Evolutionary conservation across 1,284 basidiomycete species (phyloP), one percentile per base, ranked within the genome.

Genomic region (Boletellus dicymbophilus): DNA sequence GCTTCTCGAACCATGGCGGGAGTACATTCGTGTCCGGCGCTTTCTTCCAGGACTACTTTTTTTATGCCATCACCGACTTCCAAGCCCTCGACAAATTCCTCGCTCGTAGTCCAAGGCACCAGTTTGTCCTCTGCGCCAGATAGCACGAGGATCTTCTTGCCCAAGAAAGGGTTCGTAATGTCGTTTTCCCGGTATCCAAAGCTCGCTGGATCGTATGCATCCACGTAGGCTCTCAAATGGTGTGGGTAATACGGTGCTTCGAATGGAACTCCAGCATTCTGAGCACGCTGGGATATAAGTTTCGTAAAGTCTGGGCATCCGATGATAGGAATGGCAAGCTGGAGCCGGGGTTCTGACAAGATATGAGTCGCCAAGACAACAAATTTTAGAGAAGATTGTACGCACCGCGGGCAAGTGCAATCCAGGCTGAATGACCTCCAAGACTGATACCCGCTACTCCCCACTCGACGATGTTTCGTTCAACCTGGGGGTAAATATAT

Each of bases 341-440:
- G 76, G 49, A 95, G 71, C 22, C 88, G 76, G 10, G 85, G 78
- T 53, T 94, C 91, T 87, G 43, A 16, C n/a, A 13, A 39, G 34
- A 25, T n/a, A 9, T n/a, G 31, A 9, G 6, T 9, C 8, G 15
- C 16, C 15, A 33, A 33, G 18, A n/a, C n/a, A n/a, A n/a, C n/a
- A n/a, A n/a, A n/a, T n/a, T n/a, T n/a, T n/a, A n/a, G n/a, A n/a
- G n/a, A n/a, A n/a, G n/a, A n/a, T n/a, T n/a, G n/a, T 6, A 53
- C 74, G 37, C 62, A 83, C 87, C 87, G 55, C 81, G 73, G n/a
- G 71, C 67, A 33, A 92, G 74, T 1, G 77, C 72, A 30, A 89
- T 77, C 91, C 91, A 93, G 0, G 84, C 75, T 0, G 88, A 76
- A 61, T 93, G 91, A 0, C 90, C 90, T 1, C 91, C 90, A 1